These are phyloP conservation scores for Allantophomopsis lycopodina DNA, from an alignment of 2,329 filamentous ascomycete species.

Conservation along the genomic window DNA sequence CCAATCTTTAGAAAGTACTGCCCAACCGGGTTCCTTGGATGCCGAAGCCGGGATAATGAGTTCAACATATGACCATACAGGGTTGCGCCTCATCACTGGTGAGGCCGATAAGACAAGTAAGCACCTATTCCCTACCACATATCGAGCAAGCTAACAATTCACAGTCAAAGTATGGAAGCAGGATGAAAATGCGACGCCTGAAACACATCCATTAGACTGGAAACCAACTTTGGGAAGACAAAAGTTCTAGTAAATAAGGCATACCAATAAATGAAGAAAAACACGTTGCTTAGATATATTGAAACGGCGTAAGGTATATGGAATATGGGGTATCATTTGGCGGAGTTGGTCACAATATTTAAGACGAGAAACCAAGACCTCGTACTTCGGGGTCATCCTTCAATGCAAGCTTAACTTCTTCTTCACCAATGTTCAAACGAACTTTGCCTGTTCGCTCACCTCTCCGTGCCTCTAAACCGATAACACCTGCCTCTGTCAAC, in stretches of 20 bases:
- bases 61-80: constrained; percentile 82
- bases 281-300: not conserved
- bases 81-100: constrained; percentile 78
- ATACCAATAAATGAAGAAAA: constrained; percentile 6
- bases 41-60: constrained; percentile 93
- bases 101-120: constrained; percentile 90
- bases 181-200: constrained; percentile 79
- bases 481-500: constrained; percentile 73
- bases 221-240: constrained; percentile 65
- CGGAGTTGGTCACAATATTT: not conserved
- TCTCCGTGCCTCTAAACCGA: constrained; percentile 68
- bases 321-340: no score
- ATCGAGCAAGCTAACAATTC: constrained; percentile 1
- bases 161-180: constrained; percentile 90
- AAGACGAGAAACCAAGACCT: constrained; percentile 21
- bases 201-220: constrained; percentile 89
- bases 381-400: constrained; percentile 80
- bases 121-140: constrained; percentile 11
- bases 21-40: constrained; percentile 86
- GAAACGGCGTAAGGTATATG: constrained; percentile 9
- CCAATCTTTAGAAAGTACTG: constrained; percentile 79
- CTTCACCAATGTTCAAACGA: constrained; percentile 72
- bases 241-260: constrained; percentile 44
- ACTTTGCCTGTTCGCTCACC: constrained; percentile 83
- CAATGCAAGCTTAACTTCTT: constrained; percentile 80